These are phyloP conservation scores for Hypoxylon sp. DNA, from an alignment of 2,329 filamentous ascomycete genomes.

Conservation along the genomic window DNA sequence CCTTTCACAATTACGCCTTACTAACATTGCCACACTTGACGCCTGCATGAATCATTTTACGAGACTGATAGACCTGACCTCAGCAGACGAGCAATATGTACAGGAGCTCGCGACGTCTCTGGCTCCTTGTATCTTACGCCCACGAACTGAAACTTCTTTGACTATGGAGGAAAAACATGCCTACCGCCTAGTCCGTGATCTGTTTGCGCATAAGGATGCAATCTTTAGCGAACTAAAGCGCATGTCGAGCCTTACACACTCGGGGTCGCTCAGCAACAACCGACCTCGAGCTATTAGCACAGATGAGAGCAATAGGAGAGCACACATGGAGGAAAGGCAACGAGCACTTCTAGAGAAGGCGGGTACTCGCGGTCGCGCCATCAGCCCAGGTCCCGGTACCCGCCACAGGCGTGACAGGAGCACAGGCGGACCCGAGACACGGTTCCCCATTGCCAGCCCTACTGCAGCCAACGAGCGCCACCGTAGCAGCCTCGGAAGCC, in stretches of 20 bases:
- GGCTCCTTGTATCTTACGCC: constrained; percentile 87
- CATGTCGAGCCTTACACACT: constrained; percentile 74
- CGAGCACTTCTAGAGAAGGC: constrained; percentile 78
- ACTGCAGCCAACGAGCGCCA: constrained; percentile 62
- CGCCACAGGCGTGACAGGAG: constrained; percentile 83
- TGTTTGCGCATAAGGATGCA: constrained; percentile 91
- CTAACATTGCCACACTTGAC: constrained; percentile 98
- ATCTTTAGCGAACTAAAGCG: constrained; percentile 98
- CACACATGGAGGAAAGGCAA: constrained; percentile 92
- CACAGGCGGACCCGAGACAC: constrained; percentile 74
- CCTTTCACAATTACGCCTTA: constrained; percentile 89
- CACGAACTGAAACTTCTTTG: constrained; percentile 84
- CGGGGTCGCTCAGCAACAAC: constrained; percentile 64
- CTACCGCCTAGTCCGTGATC: constrained; percentile 87
- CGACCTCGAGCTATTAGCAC: constrained; percentile 89
- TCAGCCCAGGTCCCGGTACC: constrained; percentile 73
- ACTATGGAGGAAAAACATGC: constrained; percentile 96
- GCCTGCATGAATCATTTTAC: constrained; percentile 99
- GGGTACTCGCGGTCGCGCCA: constrained; percentile 72
- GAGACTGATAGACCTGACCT: constrained; percentile 93
- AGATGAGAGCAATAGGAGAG: constrained; percentile 93
- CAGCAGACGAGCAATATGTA: constrained; percentile 89
- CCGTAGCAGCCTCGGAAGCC: constrained; percentile 57
- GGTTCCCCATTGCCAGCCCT: constrained; percentile 83
- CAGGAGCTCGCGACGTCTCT: constrained; percentile 76